Base-by-base conservation (phyloP, 2,329 filamentous ascomycete species). In the Shiraia bambusicola region DNA sequence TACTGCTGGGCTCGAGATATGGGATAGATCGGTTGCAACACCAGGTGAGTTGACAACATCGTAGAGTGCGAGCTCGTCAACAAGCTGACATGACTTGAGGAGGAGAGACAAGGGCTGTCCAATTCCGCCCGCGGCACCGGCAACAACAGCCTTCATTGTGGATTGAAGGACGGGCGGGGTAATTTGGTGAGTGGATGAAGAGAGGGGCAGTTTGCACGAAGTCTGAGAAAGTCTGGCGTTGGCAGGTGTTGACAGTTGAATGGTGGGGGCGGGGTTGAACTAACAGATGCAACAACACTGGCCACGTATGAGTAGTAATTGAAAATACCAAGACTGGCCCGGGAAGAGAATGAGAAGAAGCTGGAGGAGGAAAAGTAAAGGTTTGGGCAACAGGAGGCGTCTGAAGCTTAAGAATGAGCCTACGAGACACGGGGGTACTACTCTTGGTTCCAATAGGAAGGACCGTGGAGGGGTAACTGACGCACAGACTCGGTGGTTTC, bases 41-140 rank as follows among this genome's bases (percentile, higher is more conserved):
- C 93, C 93, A 61, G 90, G 91, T 36, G 90, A 94, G 82, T 97
- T 96, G 74, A 97, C 92, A 58, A 98, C 91, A 95, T 98, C 93
- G 80, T 96, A 98, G 63, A 98, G 87, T 49, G 90, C 80, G 63
- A 98, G 88, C 78, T 97, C 88, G 65, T 92, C 86, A 65, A 98
- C 80, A 66, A 89, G 83, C 54, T 90, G 87, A 67, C 80, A 88
- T 58, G 87, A 83, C 83, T 98, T 98, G 70, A 97, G 81, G 63
- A 98, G 87, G 58, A 98, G 88, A 56, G 93, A 98, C 65, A 98
- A 81, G 59, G 93, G 93, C 91, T 96, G 92, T 74, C 92, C 93
- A 83, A 98, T 98, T 78, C 93, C 93, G 76, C 93, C 93, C 72
- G 92, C 85, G 70, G 92, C 93, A 75, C 93, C 93, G 76, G 93